These are phyloP conservation scores for Trichosporon faecale DNA, from an alignment of 1,284 basidiomycete genomes.

Conservation along the genomic window DNA sequence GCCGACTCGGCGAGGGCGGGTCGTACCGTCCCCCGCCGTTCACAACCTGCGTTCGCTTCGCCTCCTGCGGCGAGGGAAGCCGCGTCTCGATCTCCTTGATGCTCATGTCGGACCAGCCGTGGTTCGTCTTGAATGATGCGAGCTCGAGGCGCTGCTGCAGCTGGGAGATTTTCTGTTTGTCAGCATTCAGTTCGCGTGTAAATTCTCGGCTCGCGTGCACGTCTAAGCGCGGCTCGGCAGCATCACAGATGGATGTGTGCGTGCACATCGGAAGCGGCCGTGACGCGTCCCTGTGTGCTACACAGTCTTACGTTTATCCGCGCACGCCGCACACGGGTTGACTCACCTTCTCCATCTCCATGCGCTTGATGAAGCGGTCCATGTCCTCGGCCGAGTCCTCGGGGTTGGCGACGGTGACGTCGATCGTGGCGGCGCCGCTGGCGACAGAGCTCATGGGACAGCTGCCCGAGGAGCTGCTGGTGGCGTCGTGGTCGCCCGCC, in stretches of 20 bases:
- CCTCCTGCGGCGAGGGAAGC: slow-evolving; percentile 22
- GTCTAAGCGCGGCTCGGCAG: neutral
- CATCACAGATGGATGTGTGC: neutral
- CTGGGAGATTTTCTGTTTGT: slow-evolving; percentile 41
- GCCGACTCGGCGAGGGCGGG: slow-evolving; percentile 45
- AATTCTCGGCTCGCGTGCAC: neutral
- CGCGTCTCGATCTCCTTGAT: slow-evolving; percentile 46
- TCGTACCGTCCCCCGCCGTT: slow-evolving; percentile 34
- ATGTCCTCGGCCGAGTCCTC: slow-evolving; percentile 34
- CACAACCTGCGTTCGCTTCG: slow-evolving; percentile 21
- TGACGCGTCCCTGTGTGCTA: slow-evolving; percentile 2
- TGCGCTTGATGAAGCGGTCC: slow-evolving; percentile 41
- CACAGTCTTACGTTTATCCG: slow-evolving; percentile 5
- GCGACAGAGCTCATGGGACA: slow-evolving; percentile 9
- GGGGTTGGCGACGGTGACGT: slow-evolving; percentile 16
- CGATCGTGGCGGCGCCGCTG: slow-evolving; percentile 10
- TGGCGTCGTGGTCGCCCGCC: slow-evolving; percentile 15
- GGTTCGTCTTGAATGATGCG: slow-evolving; percentile 47
- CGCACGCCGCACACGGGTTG: neutral
- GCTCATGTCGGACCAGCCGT: slow-evolving; percentile 48
- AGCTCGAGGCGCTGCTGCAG: slow-evolving; percentile 49
- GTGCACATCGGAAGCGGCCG: neutral
- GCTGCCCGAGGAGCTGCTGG: slow-evolving; percentile 11
- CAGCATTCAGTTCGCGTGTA: neutral
- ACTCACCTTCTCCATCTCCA: slow-evolving; percentile 50